Evolutionary conservation across 202 grass and related monocot genomes (phyloP), one percentile per base, ranked within the genome.

Genomic region (Setaria italica): DNA sequence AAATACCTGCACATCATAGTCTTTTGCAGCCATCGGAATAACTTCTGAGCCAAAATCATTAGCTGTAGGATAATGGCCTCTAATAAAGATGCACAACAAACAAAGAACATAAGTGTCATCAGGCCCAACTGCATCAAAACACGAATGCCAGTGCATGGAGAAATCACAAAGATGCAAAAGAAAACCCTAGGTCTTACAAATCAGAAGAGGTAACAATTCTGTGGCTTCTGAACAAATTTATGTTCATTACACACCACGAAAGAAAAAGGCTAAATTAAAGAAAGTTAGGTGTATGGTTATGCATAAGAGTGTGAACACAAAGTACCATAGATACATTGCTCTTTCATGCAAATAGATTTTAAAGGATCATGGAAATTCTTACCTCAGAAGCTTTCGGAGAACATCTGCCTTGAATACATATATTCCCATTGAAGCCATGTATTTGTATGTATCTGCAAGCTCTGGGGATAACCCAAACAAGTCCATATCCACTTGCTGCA

Each of bases 1-100:
- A 77, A 75, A 46, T 82, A 92, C 93, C 93, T 95, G 90, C 78
- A 92, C 88, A 76, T 92, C 87, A 77, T 90, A 95, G 80, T 95
- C 83, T 77, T 91, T 95, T 70, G 90, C 87, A 83, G 93, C 90
- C 85, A 78, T 87, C 14, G 93, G 90, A 80, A 95, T 95, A 81
- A 95, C 87, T 80, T 95, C 93, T 71, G 88, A 95, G 54, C 93
- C 90, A 88, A 95, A 95, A 92, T 90, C 93, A 95, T 95, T 92
- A 66, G 88, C 90, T 39, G 64, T 82, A 67, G 93, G 86, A 89
- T 91, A 92, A 63, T 87, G 80, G 25, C 69, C 75, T 82, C 93
- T 95, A 77, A 70, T 50, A 84, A 5, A 62, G 42, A n/a, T 85
- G 35, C 58, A 46, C 6, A 87, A 78, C 29, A 77, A 88, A 71